phyloP scores from a whole-genome alignment of 108 stramenopile species.

The Hondaea fermentalgiana region DNA sequence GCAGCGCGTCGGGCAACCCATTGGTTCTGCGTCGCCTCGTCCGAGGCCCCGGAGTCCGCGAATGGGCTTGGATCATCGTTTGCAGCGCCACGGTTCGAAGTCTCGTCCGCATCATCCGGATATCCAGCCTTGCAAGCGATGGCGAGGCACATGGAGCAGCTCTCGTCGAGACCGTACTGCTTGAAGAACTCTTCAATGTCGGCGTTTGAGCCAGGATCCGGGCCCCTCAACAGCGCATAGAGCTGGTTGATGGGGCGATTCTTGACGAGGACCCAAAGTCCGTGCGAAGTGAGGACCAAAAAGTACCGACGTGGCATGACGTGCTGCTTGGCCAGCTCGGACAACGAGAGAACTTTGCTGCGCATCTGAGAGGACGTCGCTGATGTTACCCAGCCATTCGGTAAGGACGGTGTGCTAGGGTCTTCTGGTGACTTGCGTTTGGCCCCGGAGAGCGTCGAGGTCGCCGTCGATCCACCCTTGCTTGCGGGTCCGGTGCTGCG shows the following conservation, averaged over 20 bases:
- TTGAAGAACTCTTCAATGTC: constrained; percentile 17
- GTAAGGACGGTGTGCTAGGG: neutral
- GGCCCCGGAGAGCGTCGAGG: neutral
- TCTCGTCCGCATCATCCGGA: neutral
- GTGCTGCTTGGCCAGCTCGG: neutral
- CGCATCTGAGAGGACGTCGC: neutral
- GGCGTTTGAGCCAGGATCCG: neutral
- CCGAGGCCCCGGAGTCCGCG: neutral
- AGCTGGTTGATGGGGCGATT: constrained; percentile 18
- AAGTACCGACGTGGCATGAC: neutral
- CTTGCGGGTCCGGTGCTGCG: neutral
- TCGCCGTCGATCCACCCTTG: neutral
- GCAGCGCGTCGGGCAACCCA: neutral
- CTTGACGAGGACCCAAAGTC: constrained; percentile 8
- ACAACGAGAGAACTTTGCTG: neutral
- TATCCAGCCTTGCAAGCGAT: constrained; percentile 1
- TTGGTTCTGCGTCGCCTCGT: neutral
- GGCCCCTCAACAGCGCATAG: neutral
- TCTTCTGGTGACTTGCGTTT: neutral
- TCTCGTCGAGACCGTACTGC: neutral
- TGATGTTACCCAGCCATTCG: neutral
- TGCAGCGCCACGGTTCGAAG: neutral
- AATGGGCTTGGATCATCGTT: neutral
- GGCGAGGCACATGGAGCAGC: neutral
- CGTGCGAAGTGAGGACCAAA: constrained; percentile 6